Conservation (phyloP, 202 grass and related monocot genomes). For the Setaria italica region DNA sequence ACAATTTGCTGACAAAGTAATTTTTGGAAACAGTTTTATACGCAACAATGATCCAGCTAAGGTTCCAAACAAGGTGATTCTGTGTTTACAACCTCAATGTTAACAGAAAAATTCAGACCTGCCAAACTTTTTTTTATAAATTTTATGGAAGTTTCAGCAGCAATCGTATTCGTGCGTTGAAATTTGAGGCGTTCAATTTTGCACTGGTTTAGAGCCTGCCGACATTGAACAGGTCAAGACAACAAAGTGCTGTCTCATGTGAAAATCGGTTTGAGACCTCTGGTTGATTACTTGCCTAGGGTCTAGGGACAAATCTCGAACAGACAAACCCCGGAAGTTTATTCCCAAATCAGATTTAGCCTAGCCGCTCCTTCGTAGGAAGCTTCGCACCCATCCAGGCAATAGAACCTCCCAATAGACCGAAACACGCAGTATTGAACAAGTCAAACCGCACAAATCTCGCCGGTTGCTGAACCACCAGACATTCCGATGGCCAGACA, state of each 20-base stretch:
- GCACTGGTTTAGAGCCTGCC: neutral
- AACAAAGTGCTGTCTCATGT: neutral
- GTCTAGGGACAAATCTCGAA: neutral
- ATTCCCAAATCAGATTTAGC: neutral
- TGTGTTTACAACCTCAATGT: neutral
- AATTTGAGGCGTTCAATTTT: neutral
- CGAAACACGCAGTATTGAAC: constrained; percentile 27
- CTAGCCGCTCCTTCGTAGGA: constrained; percentile 1
- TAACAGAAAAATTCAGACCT: neutral
- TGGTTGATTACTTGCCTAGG: neutral
- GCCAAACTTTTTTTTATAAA: too few species aligned
- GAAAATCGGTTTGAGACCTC: neutral
- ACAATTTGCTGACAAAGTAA: constrained; percentile 20
- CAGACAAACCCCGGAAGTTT: constrained; percentile 1
- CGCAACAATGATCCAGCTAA: neutral
- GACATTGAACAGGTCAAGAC: constrained; percentile 34
- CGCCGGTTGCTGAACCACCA: constrained; percentile 4
- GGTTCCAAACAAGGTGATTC: neutral
- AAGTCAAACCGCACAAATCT: constrained; percentile 18
- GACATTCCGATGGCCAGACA: neutral
- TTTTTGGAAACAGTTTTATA: constrained; percentile 11
- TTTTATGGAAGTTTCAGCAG: too few species aligned
- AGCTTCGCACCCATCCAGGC: neutral
- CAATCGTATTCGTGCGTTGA: neutral
- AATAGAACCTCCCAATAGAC: neutral